A percentile compares a stretch with the other conserved stretches of the same genome.
Evolutionary conservation across 2,329 filamentous ascomycete genomes (phyloP).

Genomic region (Ascochyta pisi): DNA sequence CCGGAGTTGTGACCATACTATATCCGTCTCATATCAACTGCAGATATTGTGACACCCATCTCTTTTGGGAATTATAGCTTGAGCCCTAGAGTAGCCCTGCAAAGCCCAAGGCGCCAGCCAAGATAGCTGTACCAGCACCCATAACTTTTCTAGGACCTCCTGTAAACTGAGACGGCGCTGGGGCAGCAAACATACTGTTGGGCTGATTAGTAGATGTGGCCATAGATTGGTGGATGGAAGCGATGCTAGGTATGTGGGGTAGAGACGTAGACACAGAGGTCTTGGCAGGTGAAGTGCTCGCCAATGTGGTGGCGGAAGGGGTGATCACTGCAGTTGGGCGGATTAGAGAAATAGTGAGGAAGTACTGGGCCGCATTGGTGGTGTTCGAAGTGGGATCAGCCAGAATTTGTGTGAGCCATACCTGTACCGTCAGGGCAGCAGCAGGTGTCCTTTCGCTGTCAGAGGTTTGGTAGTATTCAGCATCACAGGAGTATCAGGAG

Average conservation of each 20-base stretch:
- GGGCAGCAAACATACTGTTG: not conserved
- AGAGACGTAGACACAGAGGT: conserved; percentile 7
- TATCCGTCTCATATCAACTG: too few species aligned
- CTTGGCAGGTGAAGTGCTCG: conserved; percentile 6
- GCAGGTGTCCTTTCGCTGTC: conserved; percentile 61
- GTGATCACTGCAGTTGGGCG: conserved; percentile 49
- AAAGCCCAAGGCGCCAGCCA: conserved; percentile 22
- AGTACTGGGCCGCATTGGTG: conserved; percentile 58
- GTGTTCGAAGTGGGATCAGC: conserved; percentile 47
- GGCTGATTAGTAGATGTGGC: not conserved
- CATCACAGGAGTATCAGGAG: conserved; percentile 66
- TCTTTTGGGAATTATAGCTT: too few species aligned
- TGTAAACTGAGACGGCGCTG: conserved; percentile 21
- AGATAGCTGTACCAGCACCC: conserved; percentile 24
- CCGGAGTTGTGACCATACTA: too few species aligned
- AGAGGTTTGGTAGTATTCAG: conserved; percentile 68
- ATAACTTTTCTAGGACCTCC: conserved; percentile 22
- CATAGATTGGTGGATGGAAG: not conserved
- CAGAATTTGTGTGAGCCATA: not conserved
- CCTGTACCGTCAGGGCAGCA: conserved; percentile 65
- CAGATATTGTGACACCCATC: too few species aligned
- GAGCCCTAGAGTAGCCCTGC: not conserved
- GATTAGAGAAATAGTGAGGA: conserved; percentile 58
- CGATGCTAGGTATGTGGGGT: conserved; percentile 6
- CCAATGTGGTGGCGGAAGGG: not conserved